Conservation (phyloP, 129 eudicot species). For the Flaveria bidentis region DNA sequence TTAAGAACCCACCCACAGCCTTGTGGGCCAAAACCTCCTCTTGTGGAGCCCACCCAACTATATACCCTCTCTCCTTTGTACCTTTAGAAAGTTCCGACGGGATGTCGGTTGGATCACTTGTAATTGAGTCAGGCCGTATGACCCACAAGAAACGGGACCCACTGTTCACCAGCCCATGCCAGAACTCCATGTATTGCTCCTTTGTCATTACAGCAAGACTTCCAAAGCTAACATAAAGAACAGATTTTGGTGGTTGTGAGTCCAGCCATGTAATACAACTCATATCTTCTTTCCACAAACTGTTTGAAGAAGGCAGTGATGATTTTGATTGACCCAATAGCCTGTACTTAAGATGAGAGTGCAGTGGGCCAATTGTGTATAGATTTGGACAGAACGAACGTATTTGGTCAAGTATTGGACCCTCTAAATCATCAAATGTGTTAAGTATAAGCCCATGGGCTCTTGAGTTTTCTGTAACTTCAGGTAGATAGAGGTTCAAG, state of each 20-base stretch:
- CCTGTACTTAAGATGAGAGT: constrained; percentile 44
- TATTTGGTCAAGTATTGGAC: constrained; percentile 47
- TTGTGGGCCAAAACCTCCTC: constrained; percentile 58
- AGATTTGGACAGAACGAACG: constrained; percentile 46
- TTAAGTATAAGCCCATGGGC: constrained; percentile 57
- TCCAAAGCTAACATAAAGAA: constrained; percentile 54
- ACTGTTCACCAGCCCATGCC: constrained; percentile 54
- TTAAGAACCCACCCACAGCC: constrained; percentile 57
- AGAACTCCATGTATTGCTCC: constrained; percentile 49
- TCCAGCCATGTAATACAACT: constrained; percentile 51
- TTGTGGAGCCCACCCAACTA: constrained; percentile 59
- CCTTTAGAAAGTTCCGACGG: constrained; percentile 34
- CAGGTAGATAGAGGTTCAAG: constrained; percentile 29
- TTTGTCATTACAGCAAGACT: constrained; percentile 39
- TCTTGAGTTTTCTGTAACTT: constrained; percentile 33
- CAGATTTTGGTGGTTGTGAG: constrained; percentile 51
- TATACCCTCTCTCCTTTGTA: constrained; percentile 40
- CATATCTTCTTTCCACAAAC: constrained; percentile 36
- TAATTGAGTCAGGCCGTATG: constrained; percentile 36
- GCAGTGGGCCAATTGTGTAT: constrained; percentile 65
- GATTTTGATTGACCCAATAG: constrained; percentile 22
- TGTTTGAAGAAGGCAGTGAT: constrained; percentile 36
- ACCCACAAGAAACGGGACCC: constrained; percentile 47
- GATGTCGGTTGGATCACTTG: constrained; percentile 4
- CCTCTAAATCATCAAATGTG: constrained; percentile 66